These are phyloP conservation scores for Xerophyta viscosa DNA, from an alignment of 106 monocot genomes.

Conservation along the genomic window DNA sequence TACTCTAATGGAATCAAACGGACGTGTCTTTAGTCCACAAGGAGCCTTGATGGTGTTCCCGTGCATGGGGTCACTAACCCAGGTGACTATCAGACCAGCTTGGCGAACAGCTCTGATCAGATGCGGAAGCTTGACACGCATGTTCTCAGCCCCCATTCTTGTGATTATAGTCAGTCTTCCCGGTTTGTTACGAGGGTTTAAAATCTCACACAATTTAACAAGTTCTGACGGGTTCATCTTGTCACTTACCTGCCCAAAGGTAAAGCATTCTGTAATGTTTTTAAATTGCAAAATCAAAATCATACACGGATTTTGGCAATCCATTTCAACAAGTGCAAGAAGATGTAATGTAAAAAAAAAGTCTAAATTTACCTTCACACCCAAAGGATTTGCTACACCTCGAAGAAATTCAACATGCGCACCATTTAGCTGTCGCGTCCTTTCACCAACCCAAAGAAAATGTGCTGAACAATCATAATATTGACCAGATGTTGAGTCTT, in stretches of 20 bases:
- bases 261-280: too few species aligned
- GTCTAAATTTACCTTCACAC: conserved; percentile 40
- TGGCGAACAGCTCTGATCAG: conserved; percentile 47
- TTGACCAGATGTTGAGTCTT: conserved; percentile 50
- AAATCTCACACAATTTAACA: conserved; percentile 48
- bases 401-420: conserved; percentile 69
- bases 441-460: conserved; percentile 67
- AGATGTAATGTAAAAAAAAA: background rate
- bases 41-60: conserved; percentile 52
- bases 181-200: conserved; percentile 55
- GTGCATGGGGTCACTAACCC: conserved; percentile 59
- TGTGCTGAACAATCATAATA: conserved; percentile 71
- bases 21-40: conserved; percentile 50
- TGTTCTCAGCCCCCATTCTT: conserved; percentile 39
- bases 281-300: too few species aligned
- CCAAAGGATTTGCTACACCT: conserved; percentile 54
- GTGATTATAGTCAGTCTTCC: conserved; percentile 56
- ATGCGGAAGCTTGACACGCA: conserved; percentile 43
- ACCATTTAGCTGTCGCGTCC: conserved; percentile 56
- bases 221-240: conserved; percentile 64
- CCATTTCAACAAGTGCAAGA: too few species aligned
- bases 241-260: conserved; percentile 40
- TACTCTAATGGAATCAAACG: conserved; percentile 60
- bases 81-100: conserved; percentile 50
- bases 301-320: too few species aligned